These are phyloP conservation scores for Sporothrix curviconia DNA, from an alignment of 2,329 filamentous ascomycete genomes.

Conservation along the genomic window DNA sequence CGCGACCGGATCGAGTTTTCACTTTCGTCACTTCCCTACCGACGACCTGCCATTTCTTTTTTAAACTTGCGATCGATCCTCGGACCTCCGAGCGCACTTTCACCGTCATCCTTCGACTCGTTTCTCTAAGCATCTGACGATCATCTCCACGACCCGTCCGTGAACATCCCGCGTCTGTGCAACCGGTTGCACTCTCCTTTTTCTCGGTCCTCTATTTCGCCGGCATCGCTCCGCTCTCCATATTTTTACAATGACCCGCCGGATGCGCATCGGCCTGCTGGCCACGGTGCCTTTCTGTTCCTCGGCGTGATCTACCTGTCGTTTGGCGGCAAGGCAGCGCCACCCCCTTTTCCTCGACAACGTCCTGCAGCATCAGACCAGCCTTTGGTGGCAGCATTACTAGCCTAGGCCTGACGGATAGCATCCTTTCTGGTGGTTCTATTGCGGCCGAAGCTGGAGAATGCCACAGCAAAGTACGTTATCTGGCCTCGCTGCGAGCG, in stretches of 20 bases:
- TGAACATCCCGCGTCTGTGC: no score
- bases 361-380: neutral
- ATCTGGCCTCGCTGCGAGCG: no score
- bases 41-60: no score
- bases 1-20: no score
- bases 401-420: conserved; percentile 37
- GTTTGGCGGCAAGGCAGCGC: conserved; percentile 3
- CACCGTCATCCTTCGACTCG: no score
- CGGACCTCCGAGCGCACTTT: no score
- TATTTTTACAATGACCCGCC: conserved; percentile 13
- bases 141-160: no score
- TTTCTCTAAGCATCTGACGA: no score
- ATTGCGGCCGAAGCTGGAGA: conserved; percentile 78
- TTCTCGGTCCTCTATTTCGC: no score
- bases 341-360: neutral
- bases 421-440: conserved; percentile 57
- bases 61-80: no score
- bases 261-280: conserved; percentile 12
- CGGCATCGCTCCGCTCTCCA: neutral
- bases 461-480: conserved; percentile 68
- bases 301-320: conserved; percentile 14
- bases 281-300: conserved; percentile 13
- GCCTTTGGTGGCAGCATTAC: conserved; percentile 6
- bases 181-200: no score
- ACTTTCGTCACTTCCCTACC: no score